Evolutionary conservation across 345 rosid genomes (phyloP).

Genomic region (Anacardium occidentale): DNA sequence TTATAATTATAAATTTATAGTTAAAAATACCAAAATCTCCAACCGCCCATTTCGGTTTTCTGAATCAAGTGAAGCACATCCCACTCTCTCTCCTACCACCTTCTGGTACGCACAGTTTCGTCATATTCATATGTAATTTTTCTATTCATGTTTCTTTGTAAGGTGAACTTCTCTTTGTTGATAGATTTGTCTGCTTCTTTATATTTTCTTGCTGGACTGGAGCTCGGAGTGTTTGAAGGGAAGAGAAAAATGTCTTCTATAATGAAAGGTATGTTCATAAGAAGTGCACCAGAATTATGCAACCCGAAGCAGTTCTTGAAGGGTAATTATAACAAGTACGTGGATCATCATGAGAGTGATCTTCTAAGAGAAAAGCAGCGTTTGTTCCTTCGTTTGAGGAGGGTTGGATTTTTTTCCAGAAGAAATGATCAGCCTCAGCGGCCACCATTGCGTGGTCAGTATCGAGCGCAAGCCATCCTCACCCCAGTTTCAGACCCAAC

Average conservation of each 20-base stretch:
- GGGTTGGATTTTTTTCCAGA: background rate
- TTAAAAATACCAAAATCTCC: background rate
- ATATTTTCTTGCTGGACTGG: background rate
- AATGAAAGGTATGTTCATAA: constrained; percentile 38
- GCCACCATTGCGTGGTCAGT: constrained; percentile 10
- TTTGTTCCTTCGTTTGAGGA: constrained; percentile 21
- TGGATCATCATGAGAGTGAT: constrained; percentile 30
- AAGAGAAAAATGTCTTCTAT: constrained; percentile 29
- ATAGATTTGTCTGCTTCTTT: no score
- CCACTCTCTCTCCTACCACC: background rate
- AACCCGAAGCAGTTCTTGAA: constrained; percentile 27
- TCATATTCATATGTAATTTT: no score
- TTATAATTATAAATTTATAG: no score
- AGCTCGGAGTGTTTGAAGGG: background rate
- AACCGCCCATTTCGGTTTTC: constrained; percentile 41
- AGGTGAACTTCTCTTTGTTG: no score
- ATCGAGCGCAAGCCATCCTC: constrained; percentile 40
- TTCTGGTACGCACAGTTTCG: no score
- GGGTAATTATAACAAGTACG: constrained; percentile 19
- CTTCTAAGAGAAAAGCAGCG: constrained; percentile 18
- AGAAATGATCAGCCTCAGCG: constrained; percentile 7
- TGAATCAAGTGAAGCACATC: constrained; percentile 2
- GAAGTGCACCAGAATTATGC: constrained; percentile 23
- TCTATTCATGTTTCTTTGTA: no score
- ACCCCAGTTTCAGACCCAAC: constrained; percentile 50